Evolutionary conservation across 495 filamentous ascomycete genomes (phyloP).

Genomic region (Podospora pseudopauciseta): DNA sequence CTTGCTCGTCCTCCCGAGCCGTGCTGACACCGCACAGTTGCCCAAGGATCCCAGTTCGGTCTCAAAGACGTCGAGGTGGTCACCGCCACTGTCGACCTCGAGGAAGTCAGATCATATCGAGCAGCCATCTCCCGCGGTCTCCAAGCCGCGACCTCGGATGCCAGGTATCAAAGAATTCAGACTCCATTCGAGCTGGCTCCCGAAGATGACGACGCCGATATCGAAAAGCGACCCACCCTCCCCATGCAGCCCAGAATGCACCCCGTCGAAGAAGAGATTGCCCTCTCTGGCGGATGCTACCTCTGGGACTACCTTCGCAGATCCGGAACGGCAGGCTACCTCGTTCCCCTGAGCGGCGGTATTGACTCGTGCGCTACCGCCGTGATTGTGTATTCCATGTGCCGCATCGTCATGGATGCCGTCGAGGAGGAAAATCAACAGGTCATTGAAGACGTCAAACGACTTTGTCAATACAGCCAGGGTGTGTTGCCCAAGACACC

Average conservation of each 20-base stretch:
- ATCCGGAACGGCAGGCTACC: constrained; percentile 57
- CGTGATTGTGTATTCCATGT: constrained; percentile 75
- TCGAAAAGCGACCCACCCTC: constrained; percentile 29
- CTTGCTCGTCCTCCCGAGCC: neutral
- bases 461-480: constrained; percentile 55
- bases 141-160: constrained; percentile 49
- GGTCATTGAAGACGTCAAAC: constrained; percentile 66
- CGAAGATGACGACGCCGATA: constrained; percentile 37
- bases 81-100: constrained; percentile 76
- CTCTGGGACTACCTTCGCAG: constrained; percentile 83
- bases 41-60: constrained; percentile 69
- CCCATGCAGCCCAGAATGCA: constrained; percentile 49
- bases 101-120: constrained; percentile 62
- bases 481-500: constrained; percentile 54
- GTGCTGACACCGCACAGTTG: constrained; percentile 61
- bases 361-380: constrained; percentile 63
- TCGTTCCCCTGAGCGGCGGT: constrained; percentile 62
- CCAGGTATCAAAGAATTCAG: constrained; percentile 41
- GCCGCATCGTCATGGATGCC: constrained; percentile 65
- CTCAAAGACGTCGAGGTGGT: constrained; percentile 81
- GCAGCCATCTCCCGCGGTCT: constrained; percentile 51
- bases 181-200: constrained; percentile 37
- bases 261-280: constrained; percentile 71
- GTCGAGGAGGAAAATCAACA: constrained; percentile 55
- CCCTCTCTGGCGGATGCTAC: constrained; percentile 66